Base-by-base conservation (phyloP, 345 rosid genomes). In the Boechera retrofracta region DNA sequence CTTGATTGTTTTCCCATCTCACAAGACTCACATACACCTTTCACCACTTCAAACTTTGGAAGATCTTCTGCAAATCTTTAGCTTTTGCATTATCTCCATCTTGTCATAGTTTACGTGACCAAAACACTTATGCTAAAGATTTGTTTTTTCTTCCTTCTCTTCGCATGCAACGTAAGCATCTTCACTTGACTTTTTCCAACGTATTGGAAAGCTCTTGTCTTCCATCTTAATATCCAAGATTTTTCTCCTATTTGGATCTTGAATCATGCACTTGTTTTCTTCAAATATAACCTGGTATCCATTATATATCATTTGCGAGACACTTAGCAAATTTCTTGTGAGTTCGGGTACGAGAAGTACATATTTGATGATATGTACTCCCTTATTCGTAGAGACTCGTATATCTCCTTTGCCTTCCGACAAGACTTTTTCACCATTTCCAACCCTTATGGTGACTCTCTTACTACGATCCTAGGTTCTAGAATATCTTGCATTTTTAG, bases 241-340 rank as follows among this genome's bases (percentile, higher is more conserved):
- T 35, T 26, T 68, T 4, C 36, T 53, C 3, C 26, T 15, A 0
- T 38, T 26, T 24, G 6, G 9, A 0, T 68, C 38, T 38, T 68
- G 28, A 26, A 68, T 38, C 28, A 38, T 8, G 2, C 62, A 53
- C 15, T 26, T 53, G 0, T 24, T 38, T 0, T 68, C 38, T 68
- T 68, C 13, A 38, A 68, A 36, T 0, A 38, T 8, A 4, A 52
- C 51, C 0, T 6, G 35, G 26, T 68, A 68, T 38, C 62, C 51
- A 38, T 53, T 53, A 4, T 51, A 68, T 68, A 68, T 53, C 62
- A 68, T 68, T 26, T 68, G 38, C 0, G 49, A 53, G 26, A 68
- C 51, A 53, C 62, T 53, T 4, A 53, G 10, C 3, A 68, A 0
- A 38, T 53, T 68, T 21, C 51, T 68, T 8, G 72, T 38, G 1